These are phyloP conservation scores for Psidium guajava DNA, from an alignment of 345 rosid species.

Conservation along the genomic window DNA sequence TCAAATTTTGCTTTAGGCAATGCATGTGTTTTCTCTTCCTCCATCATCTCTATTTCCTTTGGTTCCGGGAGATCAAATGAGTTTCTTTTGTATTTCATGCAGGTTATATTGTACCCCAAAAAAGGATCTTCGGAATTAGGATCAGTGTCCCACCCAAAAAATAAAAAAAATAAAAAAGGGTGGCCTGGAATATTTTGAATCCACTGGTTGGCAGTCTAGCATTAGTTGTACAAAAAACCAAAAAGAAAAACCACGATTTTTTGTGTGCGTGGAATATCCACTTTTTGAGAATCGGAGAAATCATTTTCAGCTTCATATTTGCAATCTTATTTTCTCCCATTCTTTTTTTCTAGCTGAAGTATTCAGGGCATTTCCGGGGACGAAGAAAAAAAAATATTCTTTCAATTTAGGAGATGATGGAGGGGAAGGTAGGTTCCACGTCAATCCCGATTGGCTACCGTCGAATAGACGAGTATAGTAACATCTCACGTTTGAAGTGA, in stretches of 20 bases:
- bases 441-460: no score
- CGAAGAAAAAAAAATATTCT: no score
- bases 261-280: neutral
- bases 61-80: neutral
- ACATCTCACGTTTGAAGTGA: no score
- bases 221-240: neutral
- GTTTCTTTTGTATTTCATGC: neutral
- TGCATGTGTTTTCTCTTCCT: neutral
- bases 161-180: neutral
- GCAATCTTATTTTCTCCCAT: neutral
- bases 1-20: neutral
- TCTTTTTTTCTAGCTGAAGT: neutral
- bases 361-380: neutral
- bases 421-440: no score
- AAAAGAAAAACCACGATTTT: neutral
- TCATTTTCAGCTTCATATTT: neutral
- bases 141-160: neutral
- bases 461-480: no score
- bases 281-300: neutral
- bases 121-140: neutral
- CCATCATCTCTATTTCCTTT: neutral
- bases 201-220: neutral
- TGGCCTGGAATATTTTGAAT: neutral
- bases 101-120: neutral
- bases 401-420: no score